Percentiles rank a stretch among this genome's conserved stretches.
Conservation (phyloP, 78 protist genomes). For the Tieghemostelium lacteum region DNA sequence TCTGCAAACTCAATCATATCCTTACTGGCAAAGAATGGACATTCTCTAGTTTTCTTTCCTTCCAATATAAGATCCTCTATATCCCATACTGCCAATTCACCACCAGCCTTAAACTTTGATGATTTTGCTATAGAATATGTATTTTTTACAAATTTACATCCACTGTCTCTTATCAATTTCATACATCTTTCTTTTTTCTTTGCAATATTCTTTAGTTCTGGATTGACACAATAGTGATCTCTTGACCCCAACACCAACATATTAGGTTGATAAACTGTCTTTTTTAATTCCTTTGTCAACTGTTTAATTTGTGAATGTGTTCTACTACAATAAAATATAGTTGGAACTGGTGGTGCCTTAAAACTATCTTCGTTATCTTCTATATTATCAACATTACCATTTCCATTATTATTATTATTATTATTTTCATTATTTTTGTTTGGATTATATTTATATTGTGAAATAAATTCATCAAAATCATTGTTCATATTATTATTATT, state of each 20-base stretch:
- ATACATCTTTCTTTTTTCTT: constrained; percentile 27
- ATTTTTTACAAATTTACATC: constrained; percentile 9
- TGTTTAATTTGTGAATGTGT: constrained; percentile 98
- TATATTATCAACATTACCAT: not conserved
- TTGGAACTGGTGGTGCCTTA: constrained; percentile 25
- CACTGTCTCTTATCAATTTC: constrained; percentile 1
- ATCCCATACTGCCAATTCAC: constrained; percentile 54
- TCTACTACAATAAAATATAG: constrained; percentile 92
- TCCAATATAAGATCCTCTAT: constrained; percentile 91
- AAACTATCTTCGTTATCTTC: not conserved
- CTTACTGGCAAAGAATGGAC: constrained; percentile 94
- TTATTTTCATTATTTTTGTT: not conserved
- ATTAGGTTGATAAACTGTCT: constrained; percentile 82
- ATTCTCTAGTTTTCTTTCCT: constrained; percentile 67
- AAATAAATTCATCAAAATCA: no score
- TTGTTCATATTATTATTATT: no score
- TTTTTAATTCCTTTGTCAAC: constrained; percentile 90
- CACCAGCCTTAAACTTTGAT: not conserved
- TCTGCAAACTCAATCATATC: constrained; percentile 75
- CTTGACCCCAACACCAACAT: constrained; percentile 89
- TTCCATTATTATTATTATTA: not conserved
- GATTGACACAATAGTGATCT: constrained; percentile 95
- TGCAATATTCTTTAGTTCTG: constrained; percentile 24
- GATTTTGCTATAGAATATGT: not conserved
- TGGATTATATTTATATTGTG: no score